phyloP scores from a whole-genome alignment of 208 protist species.

The Acanthamoeba lenticulata region DNA sequence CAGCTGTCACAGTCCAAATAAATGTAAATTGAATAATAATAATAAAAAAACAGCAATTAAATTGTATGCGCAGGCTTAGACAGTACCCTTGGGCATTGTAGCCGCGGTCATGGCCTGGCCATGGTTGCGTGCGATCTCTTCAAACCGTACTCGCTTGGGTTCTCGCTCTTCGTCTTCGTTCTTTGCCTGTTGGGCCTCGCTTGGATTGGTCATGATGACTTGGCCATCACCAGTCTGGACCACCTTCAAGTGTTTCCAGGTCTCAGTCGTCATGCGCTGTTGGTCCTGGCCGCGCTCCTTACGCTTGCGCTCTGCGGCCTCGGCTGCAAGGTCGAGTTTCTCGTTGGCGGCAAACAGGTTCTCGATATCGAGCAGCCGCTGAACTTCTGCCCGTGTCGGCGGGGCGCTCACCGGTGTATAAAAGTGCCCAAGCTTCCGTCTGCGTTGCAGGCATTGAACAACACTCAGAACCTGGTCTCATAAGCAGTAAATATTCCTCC shows the following conservation, averaged over 20 bases:
- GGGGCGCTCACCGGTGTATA: slow-evolving; percentile 14
- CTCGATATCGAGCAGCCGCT: slow-evolving; percentile 53
- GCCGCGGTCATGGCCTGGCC: too few relatives aligned
- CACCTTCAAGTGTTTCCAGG: slow-evolving; percentile 64
- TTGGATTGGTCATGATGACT: background rate
- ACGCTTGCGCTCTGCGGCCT: background rate
- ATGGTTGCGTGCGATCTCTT: background rate
- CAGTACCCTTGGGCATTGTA: background rate
- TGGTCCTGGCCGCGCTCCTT: background rate
- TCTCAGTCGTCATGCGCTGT: background rate
- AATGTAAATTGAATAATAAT: too few relatives aligned
- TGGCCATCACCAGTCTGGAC: background rate
- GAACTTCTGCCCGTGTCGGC: slow-evolving; percentile 46
- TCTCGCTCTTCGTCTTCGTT: background rate
- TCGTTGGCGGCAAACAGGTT: slow-evolving; percentile 12
- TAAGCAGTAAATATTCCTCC: too few relatives aligned
- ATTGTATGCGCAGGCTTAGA: background rate
- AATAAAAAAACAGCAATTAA: too few relatives aligned
- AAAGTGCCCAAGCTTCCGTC: background rate
- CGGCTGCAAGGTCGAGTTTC: background rate
- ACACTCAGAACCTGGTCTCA: too few relatives aligned
- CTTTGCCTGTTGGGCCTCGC: background rate
- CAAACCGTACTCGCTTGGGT: background rate
- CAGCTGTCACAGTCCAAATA: background rate
- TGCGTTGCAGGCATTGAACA: too few relatives aligned